Conservation (phyloP, 257 asterid species). For the Nemophila menziesii region DNA sequence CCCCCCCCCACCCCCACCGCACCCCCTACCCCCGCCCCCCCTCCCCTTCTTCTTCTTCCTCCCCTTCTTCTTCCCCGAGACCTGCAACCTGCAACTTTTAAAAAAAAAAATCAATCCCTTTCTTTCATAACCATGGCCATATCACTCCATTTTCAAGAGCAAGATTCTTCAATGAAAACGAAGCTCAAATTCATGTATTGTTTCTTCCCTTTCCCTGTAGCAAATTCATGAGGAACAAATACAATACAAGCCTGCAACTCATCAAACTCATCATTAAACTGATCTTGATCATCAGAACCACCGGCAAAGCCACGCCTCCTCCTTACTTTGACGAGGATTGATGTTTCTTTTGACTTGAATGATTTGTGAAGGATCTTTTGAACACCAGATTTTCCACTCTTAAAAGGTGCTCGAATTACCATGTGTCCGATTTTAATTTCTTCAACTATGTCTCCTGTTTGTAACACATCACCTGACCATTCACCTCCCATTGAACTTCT, state of each 20-base stretch:
- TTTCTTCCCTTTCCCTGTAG: slow-evolving; percentile 31
- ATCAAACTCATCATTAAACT: slow-evolving; percentile 34
- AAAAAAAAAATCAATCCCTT: no score
- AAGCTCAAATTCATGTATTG: no score
- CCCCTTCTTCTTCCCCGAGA: no score
- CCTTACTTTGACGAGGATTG: slow-evolving; percentile 51
- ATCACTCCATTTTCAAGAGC: no score
- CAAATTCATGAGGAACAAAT: slow-evolving; percentile 71
- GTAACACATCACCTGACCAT: slow-evolving; percentile 73
- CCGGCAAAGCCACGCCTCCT: no score
- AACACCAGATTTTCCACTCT: slow-evolving; percentile 62
- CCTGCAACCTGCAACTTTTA: no score
- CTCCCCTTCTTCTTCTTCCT: no score
- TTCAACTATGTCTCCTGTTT: slow-evolving; percentile 91
- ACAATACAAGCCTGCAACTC: slow-evolving; percentile 83
- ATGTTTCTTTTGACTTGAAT: slow-evolving; percentile 54
- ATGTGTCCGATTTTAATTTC: slow-evolving; percentile 54
- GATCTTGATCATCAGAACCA: no score
- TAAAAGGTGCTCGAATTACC: slow-evolving; percentile 54
- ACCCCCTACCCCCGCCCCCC: no score
- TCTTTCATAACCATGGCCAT: no score
- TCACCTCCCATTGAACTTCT: slow-evolving; percentile 74
- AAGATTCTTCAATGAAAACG: no score
- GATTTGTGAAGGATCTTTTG: slow-evolving; percentile 57
- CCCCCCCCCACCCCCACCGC: no score